Base-by-base conservation (phyloP, 169 alveolate genomes). In the Plasmodium reichenowi region DNA sequence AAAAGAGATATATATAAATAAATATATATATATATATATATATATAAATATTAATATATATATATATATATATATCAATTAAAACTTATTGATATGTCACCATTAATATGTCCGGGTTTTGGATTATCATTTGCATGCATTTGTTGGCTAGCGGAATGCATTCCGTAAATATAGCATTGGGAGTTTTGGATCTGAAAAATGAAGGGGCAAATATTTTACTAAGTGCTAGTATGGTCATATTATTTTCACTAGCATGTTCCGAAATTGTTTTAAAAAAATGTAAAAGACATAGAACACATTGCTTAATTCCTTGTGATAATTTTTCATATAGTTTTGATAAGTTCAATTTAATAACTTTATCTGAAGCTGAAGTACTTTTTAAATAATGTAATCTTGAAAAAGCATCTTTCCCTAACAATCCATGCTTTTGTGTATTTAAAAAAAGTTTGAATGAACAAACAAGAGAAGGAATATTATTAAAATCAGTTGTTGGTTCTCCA, bases 341-440 rank as follows among this genome's bases (percentile, higher is more conserved):
- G 50, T 47, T 71, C n/a, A 29, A 62, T 66, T 68, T 78, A 26
- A 78, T 78, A 7, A 70, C 45, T 70, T 78, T 78, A 48, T 64
- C 56, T 20, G 89, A 78, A 26, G 89, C 89, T 50, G 89, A 78
- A 13, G 67, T 70, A 7, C 50, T 78, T 66, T 78, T 78, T 78
- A 78, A 66, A 78, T 78, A 76, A 45, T 78, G 66, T 71, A 78
- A 50, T 20, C 63, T 64, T 2, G 74, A 52, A 58, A 78, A 78
- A 43, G 89, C 89, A 47, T 78, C 89, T 64, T 66, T 78, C 0
- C 96, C 96, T 54, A 94, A 48, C 17, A 94, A 64, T 6, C 95
- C 95, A 20, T 93, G 93, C 22, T 75, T 83, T 32, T 94, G 96
- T n/a, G 95, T 62, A 71, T 92, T 94, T 47, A 94, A 45, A 58